A percentile compares a stretch with the other conserved stretches of the same genome.
These are phyloP conservation scores for Croton laevigatus DNA, from an alignment of 441 rosid species.

Conservation along the genomic window DNA sequence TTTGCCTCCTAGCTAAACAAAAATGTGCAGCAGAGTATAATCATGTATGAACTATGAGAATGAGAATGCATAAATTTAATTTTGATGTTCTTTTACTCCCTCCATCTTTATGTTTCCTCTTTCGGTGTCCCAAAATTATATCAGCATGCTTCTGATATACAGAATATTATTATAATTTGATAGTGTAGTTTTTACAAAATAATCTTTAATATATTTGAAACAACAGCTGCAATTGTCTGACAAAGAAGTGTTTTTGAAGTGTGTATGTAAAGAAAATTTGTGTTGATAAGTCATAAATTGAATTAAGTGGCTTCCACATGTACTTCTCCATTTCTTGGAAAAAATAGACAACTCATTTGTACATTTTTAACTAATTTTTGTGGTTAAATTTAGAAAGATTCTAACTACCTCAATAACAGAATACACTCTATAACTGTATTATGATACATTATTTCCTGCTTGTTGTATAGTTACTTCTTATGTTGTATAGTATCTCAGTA, in stretches of 20 bases:
- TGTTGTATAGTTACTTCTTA: conserved; percentile 4
- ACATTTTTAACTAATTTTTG: neutral
- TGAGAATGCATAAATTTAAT: neutral
- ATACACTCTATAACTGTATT: no score
- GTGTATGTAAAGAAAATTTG: neutral
- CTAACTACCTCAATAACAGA: conserved; percentile 26
- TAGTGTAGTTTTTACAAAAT: no score
- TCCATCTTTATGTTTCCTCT: no score
- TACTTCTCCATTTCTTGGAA: conserved; percentile 10
- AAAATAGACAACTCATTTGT: conserved; percentile 16
- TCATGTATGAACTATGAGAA: neutral
- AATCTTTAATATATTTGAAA: no score
- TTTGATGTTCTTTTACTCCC: neutral
- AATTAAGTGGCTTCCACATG: conserved; percentile 28
- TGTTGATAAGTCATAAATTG: neutral
- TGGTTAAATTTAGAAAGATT: conserved; percentile 23
- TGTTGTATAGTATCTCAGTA: conserved; percentile 22
- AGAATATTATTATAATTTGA: no score
- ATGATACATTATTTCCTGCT: conserved; percentile 1
- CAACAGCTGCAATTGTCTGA: neutral
- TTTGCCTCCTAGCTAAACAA: no score
- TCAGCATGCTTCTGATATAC: no score
- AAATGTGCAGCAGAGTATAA: conserved; percentile 5
- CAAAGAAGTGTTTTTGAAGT: neutral
- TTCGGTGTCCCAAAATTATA: no score